These are phyloP conservation scores for Claviceps purpurea DNA, from an alignment of 2,329 filamentous ascomycete species.

Conservation along the genomic window DNA sequence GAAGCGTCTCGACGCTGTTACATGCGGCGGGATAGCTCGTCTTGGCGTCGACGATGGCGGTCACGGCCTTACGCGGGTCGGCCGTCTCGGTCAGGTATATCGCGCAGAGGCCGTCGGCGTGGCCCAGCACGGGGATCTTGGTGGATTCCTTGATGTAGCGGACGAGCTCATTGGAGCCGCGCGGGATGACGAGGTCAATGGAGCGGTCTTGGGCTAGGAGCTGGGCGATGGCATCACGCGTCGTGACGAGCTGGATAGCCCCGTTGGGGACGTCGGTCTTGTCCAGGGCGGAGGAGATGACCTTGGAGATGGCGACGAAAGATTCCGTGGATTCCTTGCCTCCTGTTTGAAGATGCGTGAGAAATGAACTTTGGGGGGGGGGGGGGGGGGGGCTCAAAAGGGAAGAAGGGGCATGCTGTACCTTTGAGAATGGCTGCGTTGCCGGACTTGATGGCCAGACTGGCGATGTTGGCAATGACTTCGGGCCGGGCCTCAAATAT, in stretches of 20 bases:
- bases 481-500: constrained; percentile 97
- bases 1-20: constrained; percentile 84
- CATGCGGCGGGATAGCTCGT: constrained; percentile 90
- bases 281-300: constrained; percentile 67
- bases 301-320: constrained; percentile 79
- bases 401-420: constrained; percentile 11
- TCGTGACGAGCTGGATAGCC: constrained; percentile 87
- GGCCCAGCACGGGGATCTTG: constrained; percentile 88
- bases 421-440: constrained; percentile 95
- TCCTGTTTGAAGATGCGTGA: constrained; percentile 30
- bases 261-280: constrained; percentile 65
- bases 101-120: constrained; percentile 86
- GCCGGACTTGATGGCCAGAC: constrained; percentile 89
- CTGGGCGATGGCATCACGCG: constrained; percentile 77
- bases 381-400: not conserved
- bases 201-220: constrained; percentile 75
- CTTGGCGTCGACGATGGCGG: constrained; percentile 81
- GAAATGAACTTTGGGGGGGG: not conserved
- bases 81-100: constrained; percentile 75
- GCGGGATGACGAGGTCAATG: constrained; percentile 90
- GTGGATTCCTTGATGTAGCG: constrained; percentile 81
- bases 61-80: constrained; percentile 55
- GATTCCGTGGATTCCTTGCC: constrained; percentile 92
- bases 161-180: constrained; percentile 82
- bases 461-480: constrained; percentile 96